These are phyloP conservation scores for Ustilago sp. DNA, from an alignment of 1,284 basidiomycete species.

Conservation along the genomic window DNA sequence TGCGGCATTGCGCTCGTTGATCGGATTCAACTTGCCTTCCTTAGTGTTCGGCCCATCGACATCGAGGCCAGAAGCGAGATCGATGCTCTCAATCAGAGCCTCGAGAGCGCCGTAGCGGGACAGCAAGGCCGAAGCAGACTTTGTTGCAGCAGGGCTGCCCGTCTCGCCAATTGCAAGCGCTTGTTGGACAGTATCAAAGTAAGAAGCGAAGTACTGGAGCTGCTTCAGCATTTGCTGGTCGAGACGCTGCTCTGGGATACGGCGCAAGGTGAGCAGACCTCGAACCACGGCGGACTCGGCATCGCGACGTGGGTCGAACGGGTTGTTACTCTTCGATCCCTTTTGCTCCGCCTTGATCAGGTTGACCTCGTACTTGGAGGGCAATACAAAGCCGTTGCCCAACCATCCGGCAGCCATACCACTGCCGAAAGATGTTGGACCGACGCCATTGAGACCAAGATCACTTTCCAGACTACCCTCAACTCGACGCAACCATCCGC, in stretches of 20 bases:
- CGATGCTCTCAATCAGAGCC: constrained; percentile 55
- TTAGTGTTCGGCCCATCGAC: constrained; percentile 50
- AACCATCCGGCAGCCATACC: constrained; percentile 68
- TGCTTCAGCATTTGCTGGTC: constrained; percentile 21
- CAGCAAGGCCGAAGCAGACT: constrained; percentile 15
- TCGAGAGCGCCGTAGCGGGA: constrained; percentile 32
- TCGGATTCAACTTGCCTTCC: constrained; percentile 25
- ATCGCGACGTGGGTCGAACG: constrained; percentile 55
- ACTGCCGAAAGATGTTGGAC: constrained; percentile 57
- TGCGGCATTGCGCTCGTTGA: constrained; percentile 39
- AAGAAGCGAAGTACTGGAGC: constrained; percentile 11
- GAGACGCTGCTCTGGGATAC: constrained; percentile 48
- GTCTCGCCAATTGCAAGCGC: neutral
- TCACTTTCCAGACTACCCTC: constrained; percentile 51
- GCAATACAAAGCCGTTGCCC: constrained; percentile 69
- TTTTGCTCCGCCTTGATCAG: constrained; percentile 49
- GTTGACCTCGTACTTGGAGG: constrained; percentile 55
- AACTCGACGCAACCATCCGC: constrained; percentile 49
- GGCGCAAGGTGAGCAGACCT: constrained; percentile 48
- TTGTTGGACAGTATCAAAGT: constrained; percentile 12
- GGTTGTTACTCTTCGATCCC: constrained; percentile 37
- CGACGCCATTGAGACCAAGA: constrained; percentile 54
- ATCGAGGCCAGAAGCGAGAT: constrained; percentile 57
- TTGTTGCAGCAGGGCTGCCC: neutral
- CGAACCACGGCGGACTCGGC: constrained; percentile 45